These are phyloP conservation scores for Shiraia sp. DNA, from an alignment of 2,329 filamentous ascomycete genomes.

Conservation along the genomic window DNA sequence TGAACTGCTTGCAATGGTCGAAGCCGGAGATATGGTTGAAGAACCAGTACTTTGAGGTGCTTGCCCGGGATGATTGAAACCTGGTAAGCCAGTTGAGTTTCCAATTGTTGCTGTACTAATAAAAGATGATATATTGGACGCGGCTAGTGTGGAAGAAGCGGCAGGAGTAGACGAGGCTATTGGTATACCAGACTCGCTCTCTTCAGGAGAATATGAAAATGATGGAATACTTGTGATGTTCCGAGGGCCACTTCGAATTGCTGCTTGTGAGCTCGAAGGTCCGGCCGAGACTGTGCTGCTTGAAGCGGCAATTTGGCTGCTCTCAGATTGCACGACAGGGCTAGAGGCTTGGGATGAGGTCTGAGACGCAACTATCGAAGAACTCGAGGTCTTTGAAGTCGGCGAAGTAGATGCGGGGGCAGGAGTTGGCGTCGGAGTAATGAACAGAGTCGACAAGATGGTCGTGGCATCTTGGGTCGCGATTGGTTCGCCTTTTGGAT, in stretches of 20 bases:
- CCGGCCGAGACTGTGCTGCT: constrained; percentile 4
- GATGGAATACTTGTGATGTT: constrained; percentile 20
- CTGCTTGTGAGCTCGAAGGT: constrained; percentile 15
- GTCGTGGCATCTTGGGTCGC: constrained; percentile 33
- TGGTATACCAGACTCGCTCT: constrained; percentile 12
- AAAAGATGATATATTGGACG: no score
- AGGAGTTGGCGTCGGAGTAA: constrained; percentile 21
- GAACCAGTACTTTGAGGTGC: constrained; percentile 5
- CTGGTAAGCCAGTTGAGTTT: constrained; percentile 24
- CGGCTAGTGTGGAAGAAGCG: constrained; percentile 3
- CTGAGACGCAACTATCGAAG: constrained; percentile 2
- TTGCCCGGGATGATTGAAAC: constrained; percentile 21
- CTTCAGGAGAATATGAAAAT: constrained; percentile 31
- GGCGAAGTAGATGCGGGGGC: constrained; percentile 8
- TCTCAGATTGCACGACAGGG: constrained; percentile 9
- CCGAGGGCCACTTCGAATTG: constrained; percentile 15
- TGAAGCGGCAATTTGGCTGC: constrained; percentile 4
- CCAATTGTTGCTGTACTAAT: constrained; percentile 7
- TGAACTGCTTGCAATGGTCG: constrained; percentile 3
- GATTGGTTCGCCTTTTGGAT: constrained; percentile 37
- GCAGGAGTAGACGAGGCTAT: constrained; percentile 8
- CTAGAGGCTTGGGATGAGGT: constrained; percentile 7
- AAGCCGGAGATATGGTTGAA: constrained; percentile 1
- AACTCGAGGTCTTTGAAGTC: constrained; percentile 14
- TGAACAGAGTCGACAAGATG: constrained; percentile 35